phyloP scores from a whole-genome alignment of 1,139 yeast genomes.

The Yamadazyma atmosphaerica region DNA sequence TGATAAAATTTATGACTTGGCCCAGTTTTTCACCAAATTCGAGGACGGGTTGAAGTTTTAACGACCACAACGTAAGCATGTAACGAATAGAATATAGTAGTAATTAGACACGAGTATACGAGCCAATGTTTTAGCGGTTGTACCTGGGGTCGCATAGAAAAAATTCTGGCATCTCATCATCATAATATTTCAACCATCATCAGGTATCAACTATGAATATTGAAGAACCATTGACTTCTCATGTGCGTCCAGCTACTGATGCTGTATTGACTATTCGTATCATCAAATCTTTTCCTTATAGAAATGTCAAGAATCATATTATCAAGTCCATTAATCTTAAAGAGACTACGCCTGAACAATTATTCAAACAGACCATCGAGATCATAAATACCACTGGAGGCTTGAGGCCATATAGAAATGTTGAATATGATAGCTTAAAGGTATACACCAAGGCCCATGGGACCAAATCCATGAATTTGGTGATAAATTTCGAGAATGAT shows the following conservation, averaged over 20 bases:
- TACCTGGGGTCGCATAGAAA: constrained; percentile 1
- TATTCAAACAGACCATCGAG: constrained; percentile 47
- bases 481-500: constrained; percentile 79
- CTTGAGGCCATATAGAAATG: constrained; percentile 79
- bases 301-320: constrained; percentile 84
- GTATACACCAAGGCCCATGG: constrained; percentile 95
- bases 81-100: constrained; percentile 5
- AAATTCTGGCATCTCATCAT: neutral
- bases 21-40: constrained; percentile 22
- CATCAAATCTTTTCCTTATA: constrained; percentile 86
- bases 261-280: constrained; percentile 83
- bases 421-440: constrained; percentile 75
- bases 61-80: neutral
- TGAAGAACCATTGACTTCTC: constrained; percentile 67
- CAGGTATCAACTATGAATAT: too few relatives aligned
- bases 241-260: constrained; percentile 64
- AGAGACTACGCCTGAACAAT: constrained; percentile 62
- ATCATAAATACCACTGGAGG: constrained; percentile 66
- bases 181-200: too few relatives aligned
- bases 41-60: constrained; percentile 24
- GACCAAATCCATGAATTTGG: constrained; percentile 88
- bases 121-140: constrained; percentile 1
- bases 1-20: constrained; percentile 29
- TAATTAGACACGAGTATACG: constrained; percentile 12
- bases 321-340: constrained; percentile 72